phyloP scores from a whole-genome alignment of 2,329 filamentous ascomycete genomes.

The Fusarium praegraminearum region DNA sequence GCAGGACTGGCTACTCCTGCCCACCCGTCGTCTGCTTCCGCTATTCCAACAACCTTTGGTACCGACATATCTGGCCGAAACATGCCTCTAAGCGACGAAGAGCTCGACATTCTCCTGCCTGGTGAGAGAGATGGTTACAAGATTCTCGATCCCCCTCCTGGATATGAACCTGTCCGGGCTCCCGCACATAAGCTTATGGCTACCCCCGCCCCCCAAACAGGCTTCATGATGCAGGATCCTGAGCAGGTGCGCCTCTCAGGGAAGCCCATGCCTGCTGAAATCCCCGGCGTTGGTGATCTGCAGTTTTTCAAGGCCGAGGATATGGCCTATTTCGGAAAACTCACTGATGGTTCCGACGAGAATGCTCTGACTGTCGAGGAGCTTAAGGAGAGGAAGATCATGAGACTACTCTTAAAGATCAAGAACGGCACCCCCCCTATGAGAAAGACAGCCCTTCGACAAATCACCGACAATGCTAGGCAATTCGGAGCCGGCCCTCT shows the following conservation, averaged over 20 bases:
- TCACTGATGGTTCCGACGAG: conserved; percentile 94
- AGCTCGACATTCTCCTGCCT: conserved; percentile 91
- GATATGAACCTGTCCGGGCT: conserved; percentile 86
- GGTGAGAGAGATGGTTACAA: conserved; percentile 92
- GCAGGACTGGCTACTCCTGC: conserved; percentile 82
- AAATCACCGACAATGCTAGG: conserved; percentile 96
- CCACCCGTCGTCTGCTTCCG: conserved; percentile 73
- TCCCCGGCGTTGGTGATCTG: conserved; percentile 93
- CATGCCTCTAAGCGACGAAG: conserved; percentile 88
- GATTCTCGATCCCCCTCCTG: conserved; percentile 87
- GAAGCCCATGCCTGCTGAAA: conserved; percentile 93
- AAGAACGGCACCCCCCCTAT: conserved; percentile 99
- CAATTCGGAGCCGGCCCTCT: conserved; percentile 94
- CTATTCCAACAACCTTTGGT: conserved; percentile 74
- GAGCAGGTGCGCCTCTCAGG: conserved; percentile 85
- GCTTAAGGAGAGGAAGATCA: conserved; percentile 97
- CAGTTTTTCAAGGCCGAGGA: conserved; percentile 99
- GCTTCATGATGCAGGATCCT: conserved; percentile 98
- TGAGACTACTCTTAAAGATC: conserved; percentile 95
- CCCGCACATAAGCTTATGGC: conserved; percentile 80
- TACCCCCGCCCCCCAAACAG: conserved; percentile 79
- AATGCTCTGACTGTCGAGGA: conserved; percentile 93
- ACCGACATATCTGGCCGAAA: conserved; percentile 85
- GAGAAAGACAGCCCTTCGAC: conserved; percentile 96
- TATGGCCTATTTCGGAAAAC: conserved; percentile 98